These are phyloP conservation scores for Neoarthrinium moseri DNA, from an alignment of 2,329 filamentous ascomycete genomes.

Conservation along the genomic window DNA sequence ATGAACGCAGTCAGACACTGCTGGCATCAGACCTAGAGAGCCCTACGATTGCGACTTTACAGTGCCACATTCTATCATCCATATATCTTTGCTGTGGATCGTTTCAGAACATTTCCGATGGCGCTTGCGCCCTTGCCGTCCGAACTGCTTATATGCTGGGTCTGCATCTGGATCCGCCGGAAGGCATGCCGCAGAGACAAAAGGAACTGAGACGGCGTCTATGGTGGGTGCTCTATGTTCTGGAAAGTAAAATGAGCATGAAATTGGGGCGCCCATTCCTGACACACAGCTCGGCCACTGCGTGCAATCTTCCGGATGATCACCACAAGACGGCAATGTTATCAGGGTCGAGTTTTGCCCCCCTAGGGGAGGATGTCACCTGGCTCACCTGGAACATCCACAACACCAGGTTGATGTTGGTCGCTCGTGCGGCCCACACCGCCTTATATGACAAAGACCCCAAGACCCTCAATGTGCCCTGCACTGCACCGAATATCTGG, in stretches of 20 bases:
- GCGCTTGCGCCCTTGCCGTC: constrained; percentile 12
- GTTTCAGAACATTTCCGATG: constrained; percentile 12
- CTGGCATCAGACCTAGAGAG: constrained; percentile 12
- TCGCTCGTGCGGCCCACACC: constrained; percentile 29
- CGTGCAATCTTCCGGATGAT: constrained; percentile 12
- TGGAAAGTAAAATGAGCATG: constrained; percentile 15
- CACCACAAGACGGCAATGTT: constrained; percentile 7
- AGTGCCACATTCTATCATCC: constrained; percentile 15
- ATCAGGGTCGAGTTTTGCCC: constrained; percentile 29
- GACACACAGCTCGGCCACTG: constrained; percentile 3
- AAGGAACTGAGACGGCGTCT: constrained; percentile 14
- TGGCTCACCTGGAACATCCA: constrained; percentile 37
- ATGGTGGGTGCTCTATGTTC: constrained; percentile 18
- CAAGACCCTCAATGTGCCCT: constrained; percentile 18
- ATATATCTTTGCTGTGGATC: constrained; percentile 16
- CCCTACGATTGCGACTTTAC: constrained; percentile 13
- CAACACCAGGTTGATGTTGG: constrained; percentile 31
- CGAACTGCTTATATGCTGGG: constrained; percentile 14
- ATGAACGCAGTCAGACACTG: constrained; percentile 12
- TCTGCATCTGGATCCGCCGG: constrained; percentile 10
- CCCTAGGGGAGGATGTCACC: constrained; percentile 30
- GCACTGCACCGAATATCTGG: not conserved
- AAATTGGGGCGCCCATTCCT: constrained; percentile 15
- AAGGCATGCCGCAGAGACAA: constrained; percentile 9
- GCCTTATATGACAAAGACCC: constrained; percentile 34